A percentile compares a stretch with the other conserved stretches of the same genome.
Evolutionary conservation across 805 yeast genomes (phyloP).

Genomic region (Cyberlindnera euphorbiae): DNA sequence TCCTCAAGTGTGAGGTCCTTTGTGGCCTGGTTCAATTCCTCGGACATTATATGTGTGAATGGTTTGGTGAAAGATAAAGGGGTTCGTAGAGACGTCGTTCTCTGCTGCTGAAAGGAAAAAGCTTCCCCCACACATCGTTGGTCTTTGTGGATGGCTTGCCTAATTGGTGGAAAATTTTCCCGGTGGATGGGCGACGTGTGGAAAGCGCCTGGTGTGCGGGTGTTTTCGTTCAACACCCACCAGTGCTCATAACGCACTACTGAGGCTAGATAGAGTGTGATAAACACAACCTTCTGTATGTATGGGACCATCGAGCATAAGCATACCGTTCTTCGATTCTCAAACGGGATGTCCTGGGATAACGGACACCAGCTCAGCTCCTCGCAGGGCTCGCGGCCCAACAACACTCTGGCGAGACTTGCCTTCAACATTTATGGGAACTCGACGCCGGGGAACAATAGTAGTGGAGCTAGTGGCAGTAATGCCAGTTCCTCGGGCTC

Average conservation of each 20-base stretch:
- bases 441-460: not conserved
- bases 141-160: conserved; percentile 4
- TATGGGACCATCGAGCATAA: too few species aligned
- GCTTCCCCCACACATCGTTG: not conserved
- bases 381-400: conserved; percentile 20
- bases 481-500: conserved; percentile 15
- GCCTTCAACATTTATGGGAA: conserved; percentile 57
- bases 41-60: conserved; percentile 20
- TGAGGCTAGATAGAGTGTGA: too few species aligned
- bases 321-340: too few species aligned
- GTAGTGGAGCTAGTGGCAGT: conserved; percentile 9
- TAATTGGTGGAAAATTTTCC: conserved; percentile 12
- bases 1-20: conserved; percentile 22
- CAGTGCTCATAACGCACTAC: conserved; percentile 4
- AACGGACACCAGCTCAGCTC: conserved; percentile 9
- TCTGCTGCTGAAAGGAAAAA: conserved; percentile 5
- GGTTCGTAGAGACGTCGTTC: conserved; percentile 16
- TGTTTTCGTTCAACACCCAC: conserved; percentile 1
- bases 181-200: not conserved
- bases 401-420: conserved; percentile 41
- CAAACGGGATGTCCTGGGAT: conserved; percentile 7
- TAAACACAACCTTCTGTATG: too few species aligned
- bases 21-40: conserved; percentile 26
- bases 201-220: conserved; percentile 7
- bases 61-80: not conserved